phyloP scores from a whole-genome alignment of 1,284 basidiomycete species.

The Caloboletus inedulis region DNA sequence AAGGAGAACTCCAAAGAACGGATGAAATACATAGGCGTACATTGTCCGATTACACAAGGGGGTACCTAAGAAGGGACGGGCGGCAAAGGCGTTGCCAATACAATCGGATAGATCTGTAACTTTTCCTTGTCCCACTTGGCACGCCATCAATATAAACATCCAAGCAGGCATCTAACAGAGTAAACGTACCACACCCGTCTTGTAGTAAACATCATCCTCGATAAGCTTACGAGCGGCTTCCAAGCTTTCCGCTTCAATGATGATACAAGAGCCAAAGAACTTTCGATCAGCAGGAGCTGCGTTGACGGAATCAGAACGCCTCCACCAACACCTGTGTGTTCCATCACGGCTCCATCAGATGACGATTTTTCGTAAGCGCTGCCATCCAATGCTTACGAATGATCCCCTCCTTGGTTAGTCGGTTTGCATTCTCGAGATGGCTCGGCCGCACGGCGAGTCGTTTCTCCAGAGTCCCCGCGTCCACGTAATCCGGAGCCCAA shows the following conservation, averaged over 20 bases:
- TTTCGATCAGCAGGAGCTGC: slow-evolving; percentile 36
- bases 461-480: slow-evolving; percentile 43
- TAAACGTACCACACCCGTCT: slow-evolving; percentile 51
- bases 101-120: slow-evolving; percentile 41
- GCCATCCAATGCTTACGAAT: slow-evolving; percentile 31
- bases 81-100: slow-evolving; percentile 14
- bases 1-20: neutral
- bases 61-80: slow-evolving; percentile 1
- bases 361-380: neutral
- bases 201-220: slow-evolving; percentile 55
- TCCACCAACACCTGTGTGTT: slow-evolving; percentile 42
- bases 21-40: neutral
- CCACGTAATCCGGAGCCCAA: slow-evolving; percentile 52
- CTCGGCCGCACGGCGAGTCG: slow-evolving; percentile 44
- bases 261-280: slow-evolving; percentile 48
- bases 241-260: slow-evolving; percentile 47
- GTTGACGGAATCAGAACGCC: slow-evolving; percentile 39
- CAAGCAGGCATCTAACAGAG: neutral
- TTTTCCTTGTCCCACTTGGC: slow-evolving; percentile 40
- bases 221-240: slow-evolving; percentile 45
- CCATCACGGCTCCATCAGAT: slow-evolving; percentile 12
- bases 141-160: neutral
- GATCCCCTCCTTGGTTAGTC: slow-evolving; percentile 35
- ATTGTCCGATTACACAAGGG: neutral
- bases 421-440: slow-evolving; percentile 43